Evolutionary conservation across 768 basidiomycete species (phyloP).

Genomic region (Rhodosporidiobolus sp.): DNA sequence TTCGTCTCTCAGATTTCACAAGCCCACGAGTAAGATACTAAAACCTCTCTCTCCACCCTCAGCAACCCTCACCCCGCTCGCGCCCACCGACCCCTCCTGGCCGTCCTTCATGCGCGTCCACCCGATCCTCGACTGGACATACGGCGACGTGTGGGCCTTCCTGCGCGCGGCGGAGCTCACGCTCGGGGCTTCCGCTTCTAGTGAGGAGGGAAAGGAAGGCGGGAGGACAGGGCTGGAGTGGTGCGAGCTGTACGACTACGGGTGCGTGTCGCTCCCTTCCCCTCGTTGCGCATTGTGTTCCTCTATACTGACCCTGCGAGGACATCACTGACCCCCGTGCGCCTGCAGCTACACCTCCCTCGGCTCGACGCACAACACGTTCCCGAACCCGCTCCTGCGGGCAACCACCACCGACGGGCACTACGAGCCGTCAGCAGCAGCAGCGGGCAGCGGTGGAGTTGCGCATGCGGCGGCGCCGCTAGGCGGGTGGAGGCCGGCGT

Average conservation of each 20-base stretch:
- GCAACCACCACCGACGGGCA: background rate
- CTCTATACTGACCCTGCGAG: too few relatives aligned
- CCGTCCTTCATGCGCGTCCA: slow-evolving; percentile 85
- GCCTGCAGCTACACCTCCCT: slow-evolving; percentile 84
- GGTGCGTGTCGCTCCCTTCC: slow-evolving; percentile 57
- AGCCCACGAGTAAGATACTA: too few relatives aligned
- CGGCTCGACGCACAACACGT: slow-evolving; percentile 91
- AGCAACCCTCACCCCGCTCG: slow-evolving; percentile 70
- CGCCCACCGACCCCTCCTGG: slow-evolving; percentile 85
- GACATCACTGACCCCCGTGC: too few relatives aligned
- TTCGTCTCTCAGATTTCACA: too few relatives aligned
- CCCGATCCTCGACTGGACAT: slow-evolving; percentile 94
- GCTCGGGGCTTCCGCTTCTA: slow-evolving; percentile 5
- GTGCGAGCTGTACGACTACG: slow-evolving; percentile 84
- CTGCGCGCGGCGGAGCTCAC: slow-evolving; percentile 52
- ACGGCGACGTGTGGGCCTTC: slow-evolving; percentile 84
- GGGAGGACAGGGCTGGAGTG: slow-evolving; percentile 63
- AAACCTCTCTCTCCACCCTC: too few relatives aligned
- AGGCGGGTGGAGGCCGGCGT: slow-evolving; percentile 12
- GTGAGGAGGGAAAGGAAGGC: slow-evolving; percentile 48
- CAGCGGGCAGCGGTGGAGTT: background rate
- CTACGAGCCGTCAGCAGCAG: too few relatives aligned
- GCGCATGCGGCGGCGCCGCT: background rate
- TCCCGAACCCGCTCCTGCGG: slow-evolving; percentile 78
- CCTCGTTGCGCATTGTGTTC: background rate